A percentile compares a stretch with the other conserved stretches of the same genome.
Evolutionary conservation across 2,329 filamentous ascomycete genomes (phyloP).

Genomic region (Apiospora hydei): DNA sequence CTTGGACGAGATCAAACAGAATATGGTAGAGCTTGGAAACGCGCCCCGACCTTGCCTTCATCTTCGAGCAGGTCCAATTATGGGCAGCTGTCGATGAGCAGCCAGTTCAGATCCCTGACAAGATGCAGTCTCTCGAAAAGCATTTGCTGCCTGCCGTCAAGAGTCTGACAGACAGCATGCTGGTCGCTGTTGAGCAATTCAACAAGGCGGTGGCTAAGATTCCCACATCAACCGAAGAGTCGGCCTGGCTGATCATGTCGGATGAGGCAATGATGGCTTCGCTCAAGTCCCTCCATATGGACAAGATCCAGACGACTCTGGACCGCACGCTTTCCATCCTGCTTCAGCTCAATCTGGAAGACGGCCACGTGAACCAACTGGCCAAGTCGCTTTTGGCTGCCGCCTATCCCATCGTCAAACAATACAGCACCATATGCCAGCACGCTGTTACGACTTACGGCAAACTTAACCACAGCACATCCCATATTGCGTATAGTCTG

Average conservation of each 20-base stretch:
- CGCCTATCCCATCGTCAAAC: slow-evolving; percentile 73
- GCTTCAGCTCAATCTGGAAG: slow-evolving; percentile 48
- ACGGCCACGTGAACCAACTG: slow-evolving; percentile 50
- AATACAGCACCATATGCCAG: slow-evolving; percentile 71
- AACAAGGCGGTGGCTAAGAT: slow-evolving; percentile 62
- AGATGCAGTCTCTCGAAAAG: slow-evolving; percentile 42
- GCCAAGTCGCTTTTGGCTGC: slow-evolving; percentile 66
- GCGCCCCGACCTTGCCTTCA: slow-evolving; percentile 68
- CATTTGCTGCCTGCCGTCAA: slow-evolving; percentile 66
- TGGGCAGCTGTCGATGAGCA: slow-evolving; percentile 62
- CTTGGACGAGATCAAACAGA: slow-evolving; percentile 49
- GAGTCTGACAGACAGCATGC: slow-evolving; percentile 73
- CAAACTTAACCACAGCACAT: slow-evolving; percentile 72
- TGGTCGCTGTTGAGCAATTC: slow-evolving; percentile 80
- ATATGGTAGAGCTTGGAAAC: slow-evolving; percentile 39
- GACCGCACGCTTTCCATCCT: slow-evolving; percentile 35
- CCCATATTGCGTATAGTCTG: slow-evolving; percentile 78
- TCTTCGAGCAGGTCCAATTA: slow-evolving; percentile 69
- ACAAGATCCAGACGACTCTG: slow-evolving; percentile 58
- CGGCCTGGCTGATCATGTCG: slow-evolving; percentile 67
- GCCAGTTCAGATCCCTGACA: slow-evolving; percentile 11
- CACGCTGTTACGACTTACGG: slow-evolving; percentile 65
- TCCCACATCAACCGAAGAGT: slow-evolving; percentile 66
- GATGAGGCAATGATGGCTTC: slow-evolving; percentile 60
- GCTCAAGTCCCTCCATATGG: slow-evolving; percentile 65